phyloP scores from a whole-genome alignment of 2,329 filamentous ascomycete species.

The Phoma herbarum region DNA sequence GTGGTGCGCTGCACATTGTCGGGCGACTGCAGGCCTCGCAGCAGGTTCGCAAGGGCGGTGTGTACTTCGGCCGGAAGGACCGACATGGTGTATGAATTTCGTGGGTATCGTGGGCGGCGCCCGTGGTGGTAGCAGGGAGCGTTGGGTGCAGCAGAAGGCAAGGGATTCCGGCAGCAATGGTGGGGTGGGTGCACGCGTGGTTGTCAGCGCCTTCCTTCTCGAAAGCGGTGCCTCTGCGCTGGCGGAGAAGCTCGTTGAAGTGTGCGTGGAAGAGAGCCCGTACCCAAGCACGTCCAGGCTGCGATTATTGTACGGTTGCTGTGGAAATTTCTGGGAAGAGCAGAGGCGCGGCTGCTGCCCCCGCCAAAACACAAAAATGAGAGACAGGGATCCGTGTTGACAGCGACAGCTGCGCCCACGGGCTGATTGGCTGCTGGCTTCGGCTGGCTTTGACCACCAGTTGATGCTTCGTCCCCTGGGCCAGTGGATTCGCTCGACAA shows the following conservation, averaged over 20 bases:
- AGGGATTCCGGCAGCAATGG: constrained; percentile 8
- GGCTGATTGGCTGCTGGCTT: constrained; percentile 15
- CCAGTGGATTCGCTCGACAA: constrained; percentile 3
- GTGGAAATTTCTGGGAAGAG: constrained; percentile 19
- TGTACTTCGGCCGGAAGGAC: constrained; percentile 85
- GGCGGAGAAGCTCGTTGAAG: constrained; percentile 1
- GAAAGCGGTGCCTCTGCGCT: constrained; percentile 11
- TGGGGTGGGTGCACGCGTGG: constrained; percentile 14
- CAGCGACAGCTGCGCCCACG: constrained; percentile 3
- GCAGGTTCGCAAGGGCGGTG: constrained; percentile 82
- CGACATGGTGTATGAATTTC: constrained; percentile 69
- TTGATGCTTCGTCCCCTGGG: constrained; percentile 9
- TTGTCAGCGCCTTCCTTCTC: constrained; percentile 12
- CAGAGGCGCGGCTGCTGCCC: constrained; percentile 11
- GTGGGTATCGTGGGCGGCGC: constrained; percentile 32
- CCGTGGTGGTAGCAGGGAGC: constrained; percentile 22
- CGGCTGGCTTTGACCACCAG: constrained; percentile 18
- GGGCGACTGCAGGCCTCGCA: constrained; percentile 86
- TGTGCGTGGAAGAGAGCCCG: constrained; percentile 3
- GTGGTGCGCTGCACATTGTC: constrained; percentile 87
- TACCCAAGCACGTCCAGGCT: constrained; percentile 7
- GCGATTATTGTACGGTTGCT: constrained; percentile 15
- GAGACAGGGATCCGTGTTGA: constrained; percentile 19
- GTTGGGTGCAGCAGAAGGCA: constrained; percentile 15
- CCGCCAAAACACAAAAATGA: constrained; percentile 24